These are phyloP conservation scores for Cnidoscolus chayamansa DNA, from an alignment of 441 rosid genomes.

Conservation along the genomic window DNA sequence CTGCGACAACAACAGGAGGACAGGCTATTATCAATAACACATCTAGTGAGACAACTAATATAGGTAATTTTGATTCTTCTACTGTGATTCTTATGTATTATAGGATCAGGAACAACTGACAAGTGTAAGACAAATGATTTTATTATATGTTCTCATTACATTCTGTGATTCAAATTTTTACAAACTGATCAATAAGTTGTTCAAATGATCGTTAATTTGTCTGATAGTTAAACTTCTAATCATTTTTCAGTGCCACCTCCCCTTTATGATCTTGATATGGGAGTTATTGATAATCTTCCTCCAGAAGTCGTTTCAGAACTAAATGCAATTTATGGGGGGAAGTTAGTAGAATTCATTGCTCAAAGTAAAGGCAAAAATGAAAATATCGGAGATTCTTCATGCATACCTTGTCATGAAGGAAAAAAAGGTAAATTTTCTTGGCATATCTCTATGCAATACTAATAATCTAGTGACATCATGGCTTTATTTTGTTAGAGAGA, in stretches of 20 bases:
- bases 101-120: too few species aligned
- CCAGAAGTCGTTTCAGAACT: constrained; percentile 72
- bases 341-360: constrained; percentile 53
- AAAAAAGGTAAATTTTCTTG: constrained; percentile 37
- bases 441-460: constrained; percentile 2
- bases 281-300: constrained; percentile 81
- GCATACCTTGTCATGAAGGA: constrained; percentile 24
- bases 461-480: constrained; percentile 22
- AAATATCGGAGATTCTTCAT: constrained; percentile 26
- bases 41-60: constrained; percentile 29
- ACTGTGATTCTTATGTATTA: too few species aligned
- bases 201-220: constrained; percentile 24
- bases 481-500: constrained; percentile 26
- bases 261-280: constrained; percentile 70
- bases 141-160: too few species aligned
- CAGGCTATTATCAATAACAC: constrained; percentile 24
- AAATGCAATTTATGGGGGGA: constrained; percentile 79
- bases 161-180: too few species aligned
- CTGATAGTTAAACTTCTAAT: constrained; percentile 28
- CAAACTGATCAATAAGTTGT: too few species aligned
- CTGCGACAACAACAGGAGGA: constrained; percentile 46
- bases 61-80: constrained; percentile 41
- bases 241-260: constrained; percentile 52
- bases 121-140: too few species aligned
- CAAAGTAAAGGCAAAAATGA: constrained; percentile 44